Evolutionary conservation across 2,329 filamentous ascomycete genomes (phyloP).

Genomic region (Aspergillus neotritici): DNA sequence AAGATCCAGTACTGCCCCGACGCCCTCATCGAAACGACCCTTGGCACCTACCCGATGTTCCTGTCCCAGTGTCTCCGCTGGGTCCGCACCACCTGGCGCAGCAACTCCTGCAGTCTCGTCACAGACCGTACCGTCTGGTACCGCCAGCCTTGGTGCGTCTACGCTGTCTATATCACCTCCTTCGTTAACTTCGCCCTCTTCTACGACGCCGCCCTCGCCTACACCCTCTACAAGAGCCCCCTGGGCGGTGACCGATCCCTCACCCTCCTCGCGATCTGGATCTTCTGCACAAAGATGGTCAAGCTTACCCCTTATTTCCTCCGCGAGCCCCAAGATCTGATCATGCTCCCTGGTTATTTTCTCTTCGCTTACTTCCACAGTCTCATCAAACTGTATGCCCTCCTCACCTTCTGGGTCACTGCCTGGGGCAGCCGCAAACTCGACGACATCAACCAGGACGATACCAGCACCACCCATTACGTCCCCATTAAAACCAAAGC

Average conservation of each 20-base stretch:
- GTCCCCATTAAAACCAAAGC: no score
- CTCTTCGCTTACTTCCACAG: conserved; percentile 55
- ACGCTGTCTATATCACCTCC: conserved; percentile 51
- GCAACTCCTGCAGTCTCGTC: conserved; percentile 48
- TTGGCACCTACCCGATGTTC: conserved; percentile 50
- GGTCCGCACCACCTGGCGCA: conserved; percentile 55
- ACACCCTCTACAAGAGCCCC: conserved; percentile 23
- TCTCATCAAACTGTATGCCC: conserved; percentile 52
- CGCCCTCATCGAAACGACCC: conserved; percentile 47
- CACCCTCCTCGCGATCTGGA: conserved; percentile 38
- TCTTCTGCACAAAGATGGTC: conserved; percentile 52
- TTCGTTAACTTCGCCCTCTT: conserved; percentile 54
- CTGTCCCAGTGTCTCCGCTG: conserved; percentile 51
- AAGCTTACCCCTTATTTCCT: conserved; percentile 53
- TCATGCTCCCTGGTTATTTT: conserved; percentile 47
- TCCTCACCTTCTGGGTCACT: conserved; percentile 49
- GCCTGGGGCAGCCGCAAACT: conserved; percentile 42
- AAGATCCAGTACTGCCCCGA: conserved; percentile 50
- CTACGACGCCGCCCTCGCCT: conserved; percentile 45
- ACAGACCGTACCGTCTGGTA: conserved; percentile 35
- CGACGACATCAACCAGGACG: conserved; percentile 1
- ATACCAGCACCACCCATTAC: background rate
- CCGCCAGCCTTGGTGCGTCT: conserved; percentile 48
- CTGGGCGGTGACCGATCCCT: conserved; percentile 6
- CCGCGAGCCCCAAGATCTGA: conserved; percentile 48